phyloP scores from a whole-genome alignment of 164 flowering plant genomes.

The Protea cynaroides region DNA sequence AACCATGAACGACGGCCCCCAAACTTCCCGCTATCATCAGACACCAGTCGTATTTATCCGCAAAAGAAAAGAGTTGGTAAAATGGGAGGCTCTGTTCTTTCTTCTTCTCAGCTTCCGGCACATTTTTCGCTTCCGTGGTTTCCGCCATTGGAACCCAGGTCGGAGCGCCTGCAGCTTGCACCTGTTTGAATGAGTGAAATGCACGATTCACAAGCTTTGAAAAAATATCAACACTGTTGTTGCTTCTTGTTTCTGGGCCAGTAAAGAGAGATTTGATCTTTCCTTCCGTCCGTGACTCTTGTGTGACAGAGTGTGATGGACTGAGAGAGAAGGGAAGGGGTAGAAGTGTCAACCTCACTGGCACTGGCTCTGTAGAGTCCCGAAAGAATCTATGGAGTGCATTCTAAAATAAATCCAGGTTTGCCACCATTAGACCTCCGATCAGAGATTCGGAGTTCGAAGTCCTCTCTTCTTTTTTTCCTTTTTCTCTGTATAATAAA shows the following conservation, averaged over 20 bases:
- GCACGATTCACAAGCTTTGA: neutral
- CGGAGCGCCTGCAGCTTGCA: no score
- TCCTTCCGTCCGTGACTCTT: neutral
- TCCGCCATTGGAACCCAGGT: constrained; percentile 47
- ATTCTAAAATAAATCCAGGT: neutral
- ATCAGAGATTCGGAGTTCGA: neutral
- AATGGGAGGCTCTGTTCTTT: constrained; percentile 82
- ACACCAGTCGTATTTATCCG: constrained; percentile 68
- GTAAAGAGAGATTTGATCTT: constrained; percentile 1
- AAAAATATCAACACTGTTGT: neutral
- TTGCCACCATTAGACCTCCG: constrained; percentile 23
- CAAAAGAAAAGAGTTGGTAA: constrained; percentile 76
- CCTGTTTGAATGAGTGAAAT: no score
- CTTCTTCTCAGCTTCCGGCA: constrained; percentile 76
- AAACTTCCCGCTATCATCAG: constrained; percentile 71
- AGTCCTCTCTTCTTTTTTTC: neutral
- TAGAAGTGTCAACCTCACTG: neutral
- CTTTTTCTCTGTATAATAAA: constrained; percentile 4
- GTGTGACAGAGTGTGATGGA: no score
- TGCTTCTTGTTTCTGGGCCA: constrained; percentile 6
- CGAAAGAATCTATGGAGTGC: neutral
- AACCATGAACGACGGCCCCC: constrained; percentile 89
- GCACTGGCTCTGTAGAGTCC: neutral
- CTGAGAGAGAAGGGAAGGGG: no score
- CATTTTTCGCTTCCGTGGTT: constrained; percentile 34